Evolutionary conservation across 768 basidiomycete genomes (phyloP), one percentile per base, ranked within the genome.

Genomic region (Terana coerulea): DNA sequence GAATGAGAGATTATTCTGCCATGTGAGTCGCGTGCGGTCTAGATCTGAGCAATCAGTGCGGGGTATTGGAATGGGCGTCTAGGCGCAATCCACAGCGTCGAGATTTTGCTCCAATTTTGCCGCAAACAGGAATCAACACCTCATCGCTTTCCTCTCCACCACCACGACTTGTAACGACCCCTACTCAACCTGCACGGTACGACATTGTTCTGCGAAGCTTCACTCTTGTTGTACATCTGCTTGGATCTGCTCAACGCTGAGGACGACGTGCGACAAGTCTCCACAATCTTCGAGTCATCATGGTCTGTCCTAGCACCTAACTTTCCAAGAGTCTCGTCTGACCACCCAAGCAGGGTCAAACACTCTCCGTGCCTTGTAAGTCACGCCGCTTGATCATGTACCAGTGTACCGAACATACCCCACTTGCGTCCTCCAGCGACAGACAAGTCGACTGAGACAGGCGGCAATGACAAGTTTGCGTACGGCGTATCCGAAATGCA

Each of bases 401-500:
- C 19, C 31, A 11, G n/a, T 17, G 11, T 39, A 19, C 31, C 28
- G 45, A 22, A 29, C 17, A 29, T 43, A 11, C 5, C 7, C 35
- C 15, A 21, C 19, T 34, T 54, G 40, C 35, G 49, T 59, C n/a
- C 31, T 53, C 31, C 61, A 94, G 92, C 83, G 19, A 93, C 88
- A 47, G 79, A 81, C 58, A 99, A 98, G 77, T 79, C 77, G 64
- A 85, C 91, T 4, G 78, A 84, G 59, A 68, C 75, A 19, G 93
- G 90, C 36, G 75, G 73, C 56, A 84, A 91, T 80, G 76, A 74
- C 54, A 79, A 80, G 51, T 84, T 80, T 68, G 61, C 76, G 40
- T 98, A 84, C 69, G 87, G 80, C 6, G 78, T 97, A 36, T 86
- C 89, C 40, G 95, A 98, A 72, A 98, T 98, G 95, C 97, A 99